Evolutionary conservation across 495 filamentous ascomycete genomes (phyloP), one percentile per base, ranked within the genome.

Genomic region (Aspergillus steynii): DNA sequence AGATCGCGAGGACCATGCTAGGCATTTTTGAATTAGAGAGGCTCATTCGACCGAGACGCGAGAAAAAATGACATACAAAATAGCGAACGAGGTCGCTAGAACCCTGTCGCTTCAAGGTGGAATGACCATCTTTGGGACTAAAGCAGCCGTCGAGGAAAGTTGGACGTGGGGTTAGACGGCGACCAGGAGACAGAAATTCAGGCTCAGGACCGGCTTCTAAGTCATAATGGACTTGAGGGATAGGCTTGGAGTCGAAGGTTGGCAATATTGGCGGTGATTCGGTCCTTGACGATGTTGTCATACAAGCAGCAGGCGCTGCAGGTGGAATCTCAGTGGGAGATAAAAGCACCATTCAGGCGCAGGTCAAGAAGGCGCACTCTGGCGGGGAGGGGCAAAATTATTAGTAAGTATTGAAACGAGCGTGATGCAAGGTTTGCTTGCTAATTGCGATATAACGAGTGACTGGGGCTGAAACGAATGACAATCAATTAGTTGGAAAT

Each of bases 1-100:
- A 90, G 80, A 68, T 93, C 86, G 29, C 88, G 80, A 45, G 91
- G 91, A n/a, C 77, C 77, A 55, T 77, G 74, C 77, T 80, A 73
- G 6, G n/a, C 46, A 10, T 56, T 71, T 29, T 65, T 61, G 26
- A 53, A 5, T 53, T 53, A 29, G 6, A 53, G 7, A n/a, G 10
- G 15, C 7, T 7, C 27, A 29, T 31, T 12, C 4, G 56, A 14
- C 27, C 12, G 2, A 34, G 7, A 29, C 14, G 5, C 2, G 2
- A 8, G 50, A n/a, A 53, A 29, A 12, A 29, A 45, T 3, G 15
- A 74, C 77, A 31, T 74, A 80, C 77, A 64, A 79, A 80, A 56
- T 80, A 80, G 4, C 75, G 75, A 10, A 77, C 74, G 31, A 80
- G 26, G 8, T 80, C 76, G 56, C 66, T 73, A 4, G 71, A 70